Base-by-base conservation (phyloP, 805 yeast species). In the Ogataea nitratoaversa region DNA sequence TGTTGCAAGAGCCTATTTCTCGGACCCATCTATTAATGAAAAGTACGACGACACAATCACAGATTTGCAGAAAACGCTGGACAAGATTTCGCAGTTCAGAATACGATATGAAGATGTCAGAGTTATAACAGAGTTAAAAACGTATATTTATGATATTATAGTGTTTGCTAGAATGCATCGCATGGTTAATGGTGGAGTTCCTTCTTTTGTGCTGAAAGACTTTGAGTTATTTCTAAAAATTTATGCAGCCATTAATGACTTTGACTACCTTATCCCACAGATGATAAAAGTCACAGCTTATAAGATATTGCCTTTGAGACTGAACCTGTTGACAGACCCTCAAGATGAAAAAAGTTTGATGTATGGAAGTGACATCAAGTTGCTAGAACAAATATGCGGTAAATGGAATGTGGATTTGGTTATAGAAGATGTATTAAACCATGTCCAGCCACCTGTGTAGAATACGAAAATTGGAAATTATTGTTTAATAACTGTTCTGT, bases 81-180 rank as follows among this genome's bases (percentile, higher is more conserved):
- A 28, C 11, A 32, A 40, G 20, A 34, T 47, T 3, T n/a, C 24
- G 2, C 20, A 18, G 8, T 19, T 32, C 13, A 27, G 48, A 31
- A 8, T 12, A 1, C 36, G 24, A 24, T 34, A 30, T 12, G 19
- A 27, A 2, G 13, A 39, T 8, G 66, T 75, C 9, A 49, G 44
- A n/a, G 56, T 79, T 7, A 65, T 69, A 1, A 69, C 78, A 0
- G 84, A 79, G 39, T 60, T 80, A 23, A 54, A 54, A 32, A 55
- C 81, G 5, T 81, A 79, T 48, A 68, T 77, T 44, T 74, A 77
- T 44, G 85, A 80, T 53, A 66, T 81, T 12, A 55, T 77, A 2
- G 63, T 79, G 2, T 74, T 70, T 49, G 49, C 74, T 2, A 60
- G 87, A 32, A 68, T 70, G 38, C 82, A 80, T 49, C 53, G 86